These are phyloP conservation scores for Cardamine resedifolia DNA, from an alignment of 345 rosid genomes.

Conservation along the genomic window DNA sequence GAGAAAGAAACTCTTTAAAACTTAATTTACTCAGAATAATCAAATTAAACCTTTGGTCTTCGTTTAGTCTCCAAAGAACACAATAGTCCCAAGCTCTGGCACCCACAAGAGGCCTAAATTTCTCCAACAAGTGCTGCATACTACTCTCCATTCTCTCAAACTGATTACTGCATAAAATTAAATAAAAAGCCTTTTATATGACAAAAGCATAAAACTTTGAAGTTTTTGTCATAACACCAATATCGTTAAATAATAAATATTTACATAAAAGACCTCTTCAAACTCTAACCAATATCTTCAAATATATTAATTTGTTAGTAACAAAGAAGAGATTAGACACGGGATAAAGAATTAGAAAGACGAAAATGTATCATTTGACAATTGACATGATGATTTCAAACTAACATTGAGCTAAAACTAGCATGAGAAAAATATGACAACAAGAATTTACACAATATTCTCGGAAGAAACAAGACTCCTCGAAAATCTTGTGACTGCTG, in stretches of 20 bases:
- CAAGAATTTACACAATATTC: slow-evolving; percentile 36
- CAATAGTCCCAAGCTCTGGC: slow-evolving; percentile 77
- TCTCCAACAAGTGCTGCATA: slow-evolving; percentile 59
- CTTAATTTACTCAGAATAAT: background rate
- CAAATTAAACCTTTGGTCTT: slow-evolving; percentile 78
- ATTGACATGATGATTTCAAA: slow-evolving; percentile 33
- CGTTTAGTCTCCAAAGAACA: slow-evolving; percentile 75
- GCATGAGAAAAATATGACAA: slow-evolving; percentile 19
- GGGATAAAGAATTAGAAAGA: slow-evolving; percentile 15
- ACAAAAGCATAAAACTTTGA: background rate
- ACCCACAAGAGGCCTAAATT: slow-evolving; percentile 70
- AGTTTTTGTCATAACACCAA: background rate
- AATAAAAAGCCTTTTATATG: background rate
- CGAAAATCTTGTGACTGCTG: slow-evolving; percentile 29
- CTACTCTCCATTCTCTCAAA: slow-evolving; percentile 42
- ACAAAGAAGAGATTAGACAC: background rate
- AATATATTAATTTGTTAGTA: background rate
- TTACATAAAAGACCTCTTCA: background rate
- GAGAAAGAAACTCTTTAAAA: background rate
- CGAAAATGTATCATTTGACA: slow-evolving; percentile 20
- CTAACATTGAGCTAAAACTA: slow-evolving; percentile 11
- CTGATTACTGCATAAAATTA: slow-evolving; percentile 1
- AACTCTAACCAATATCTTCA: background rate
- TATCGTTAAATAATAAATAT: background rate
- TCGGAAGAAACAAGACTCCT: slow-evolving; percentile 31